Base-by-base conservation (phyloP, 371 early-diverging fungal genomes). In the Mortierella sp. region DNA sequence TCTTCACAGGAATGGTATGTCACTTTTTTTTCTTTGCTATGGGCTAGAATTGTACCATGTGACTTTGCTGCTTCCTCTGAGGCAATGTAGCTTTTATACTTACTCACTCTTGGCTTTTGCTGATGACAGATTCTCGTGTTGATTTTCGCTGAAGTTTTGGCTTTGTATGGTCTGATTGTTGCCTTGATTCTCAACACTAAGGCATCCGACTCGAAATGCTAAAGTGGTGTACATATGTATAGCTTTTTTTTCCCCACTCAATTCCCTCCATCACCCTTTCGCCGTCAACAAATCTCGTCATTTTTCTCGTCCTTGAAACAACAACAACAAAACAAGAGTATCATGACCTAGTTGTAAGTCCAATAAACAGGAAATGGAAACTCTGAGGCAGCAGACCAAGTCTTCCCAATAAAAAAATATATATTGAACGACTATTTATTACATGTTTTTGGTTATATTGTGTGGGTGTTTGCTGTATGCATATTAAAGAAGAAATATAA, bases 71-170 rank as follows among this genome's bases (percentile, higher is more conserved):
- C 24, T 52, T 18, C 10, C 49, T 14, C 10, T 22, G 18, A 26
- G 62, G 5, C 35, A 47, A n/a, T 26, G 16, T 12, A 10, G 47
- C 30, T 10, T 26, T 10, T 1, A 64, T n/a, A 5, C 52, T 14
- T 40, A 69, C 45, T 45, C 35, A 37, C 20, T 40, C 45, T 64
- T 51, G 59, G 11, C 62, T n/a, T 52, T 32, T 66, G 49, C 11
- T 10, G 11, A 40, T 28, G n/a, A 55, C 62, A 86, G 87, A 90
- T 94, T 74, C 88, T 96, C 64, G 95, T 96, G 70, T 91, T 96
- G 65, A 96, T 96, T 94, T 96, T 96, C 83, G 97, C 96, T 52
- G 97, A 96, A 89, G 97, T 96, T 35, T 85, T 96, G 85, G 97
- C 95, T 78, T 90, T 96, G 67, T 96, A 96, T 73, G 97, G 97